Evolutionary conservation across 2,329 filamentous ascomycete genomes (phyloP).

Genomic region (Monosporascus sp.): DNA sequence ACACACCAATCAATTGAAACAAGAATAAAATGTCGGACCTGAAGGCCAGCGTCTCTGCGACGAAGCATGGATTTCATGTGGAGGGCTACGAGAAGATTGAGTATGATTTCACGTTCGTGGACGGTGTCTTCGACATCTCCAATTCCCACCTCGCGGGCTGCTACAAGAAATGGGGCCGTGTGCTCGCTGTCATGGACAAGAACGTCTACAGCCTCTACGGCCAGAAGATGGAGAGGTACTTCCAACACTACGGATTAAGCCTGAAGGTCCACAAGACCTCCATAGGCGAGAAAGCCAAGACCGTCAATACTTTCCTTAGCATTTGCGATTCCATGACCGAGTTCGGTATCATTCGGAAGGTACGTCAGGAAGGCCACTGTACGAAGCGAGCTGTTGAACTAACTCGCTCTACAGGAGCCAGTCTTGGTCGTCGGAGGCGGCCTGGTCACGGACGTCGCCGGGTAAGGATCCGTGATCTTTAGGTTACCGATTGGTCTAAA

Average conservation of each 20-base stretch:
- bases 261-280: conserved; percentile 66
- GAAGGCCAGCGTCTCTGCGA: conserved; percentile 60
- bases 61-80: conserved; percentile 61
- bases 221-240: conserved; percentile 60
- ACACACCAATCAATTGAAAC: not conserved
- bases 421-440: conserved; percentile 63
- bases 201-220: conserved; percentile 68
- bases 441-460: conserved; percentile 68
- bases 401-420: conserved; percentile 41
- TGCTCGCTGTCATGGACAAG: conserved; percentile 63
- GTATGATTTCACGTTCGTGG: conserved; percentile 69
- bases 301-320: conserved; percentile 60
- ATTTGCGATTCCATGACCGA: conserved; percentile 72
- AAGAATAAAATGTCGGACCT: conserved; percentile 58
- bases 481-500: too few species aligned
- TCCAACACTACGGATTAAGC: conserved; percentile 56
- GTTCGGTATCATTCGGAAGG: conserved; percentile 64
- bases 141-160: conserved; percentile 59
- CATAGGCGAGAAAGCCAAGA: conserved; percentile 72
- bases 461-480: conserved; percentile 44
- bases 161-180: conserved; percentile 60
- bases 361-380: conserved; percentile 9
- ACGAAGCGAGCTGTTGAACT: conserved; percentile 3
- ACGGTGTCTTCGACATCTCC: conserved; percentile 57
- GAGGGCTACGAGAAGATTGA: conserved; percentile 72